Evolutionary conservation across 768 basidiomycete genomes (phyloP), one percentile per base, ranked within the genome.

Genomic region (Tricholoma flavovirens): DNA sequence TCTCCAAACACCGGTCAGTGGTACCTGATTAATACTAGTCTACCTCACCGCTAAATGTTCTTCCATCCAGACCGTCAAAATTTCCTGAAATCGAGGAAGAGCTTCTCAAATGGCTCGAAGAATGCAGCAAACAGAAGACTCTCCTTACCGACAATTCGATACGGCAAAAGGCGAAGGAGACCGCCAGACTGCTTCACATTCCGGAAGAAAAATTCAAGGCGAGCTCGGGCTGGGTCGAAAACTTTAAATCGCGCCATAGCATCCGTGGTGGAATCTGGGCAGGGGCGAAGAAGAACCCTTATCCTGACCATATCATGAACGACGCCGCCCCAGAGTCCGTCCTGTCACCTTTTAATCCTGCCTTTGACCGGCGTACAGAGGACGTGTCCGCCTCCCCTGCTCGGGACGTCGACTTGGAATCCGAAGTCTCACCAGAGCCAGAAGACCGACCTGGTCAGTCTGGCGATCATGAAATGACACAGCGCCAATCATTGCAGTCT

Each of bases 221-320:
- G n/a, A 90, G 87, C 65, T 84, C 87, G 9, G 90, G 91, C 4
- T 95, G 93, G 93, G 79, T 95, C 53, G 91, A 94, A 67, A 91
- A 91, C 68, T 95, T 93, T 77, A 94, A 93, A 73, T 80, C 82
- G 62, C 84, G 93, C 32, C 82, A 88, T 60, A 83, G 83, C 56
- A 89, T 95, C 58, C 79, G 83, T 42, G 80, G 81, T 21, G 90
- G 89, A 1, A 71, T 79, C 17, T 86, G 80, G 79, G 71, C 52
- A 64, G 80, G 74, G 64, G 71, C 64, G 50, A 66, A 67, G 48
- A 69, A 69, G 4, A 61, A 59, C 22, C 38, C 51, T 33, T 35
- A 54, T 63, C 66, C 59, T 63, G 66, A 49, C 59, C 62, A 60
- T 53, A 52, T 59, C 43, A 52, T 59, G 24, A 48, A 33, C 14